Base-by-base conservation (phyloP, 2,329 filamentous ascomycete genomes). In the Trichoderma brevicompactum region DNA sequence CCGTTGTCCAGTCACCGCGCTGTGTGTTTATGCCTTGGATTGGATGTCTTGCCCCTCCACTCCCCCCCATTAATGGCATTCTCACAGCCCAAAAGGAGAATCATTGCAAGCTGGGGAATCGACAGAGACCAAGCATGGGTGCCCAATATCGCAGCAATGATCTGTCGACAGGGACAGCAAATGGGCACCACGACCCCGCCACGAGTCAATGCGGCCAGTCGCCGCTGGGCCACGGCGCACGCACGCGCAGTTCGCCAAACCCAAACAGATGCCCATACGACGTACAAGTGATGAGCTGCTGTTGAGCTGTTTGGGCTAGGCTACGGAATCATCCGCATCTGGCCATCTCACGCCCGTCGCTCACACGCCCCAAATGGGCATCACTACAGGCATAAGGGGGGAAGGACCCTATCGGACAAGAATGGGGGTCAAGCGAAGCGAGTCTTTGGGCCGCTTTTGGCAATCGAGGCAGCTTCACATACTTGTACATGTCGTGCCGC, bases 381-480 rank as follows among this genome's bases (percentile, higher is more conserved):
- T 17, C 44, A 46, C 17, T 46, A 46, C 44, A 46, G 15, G 23
- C 23, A 28, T 28, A 28, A 28, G 23, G 23, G 23, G 23, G 23
- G 23, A 28, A 28, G 23, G 23, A 28, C 23, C 23, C 23, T 28
- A 28, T 28, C 23, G 23, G 23, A 28, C 23, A 28, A 28, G 23
- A 28, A 28, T 28, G 23, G 23, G 23, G 23, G 23, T 28, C 23
- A 28, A 28, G 23, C 5, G 23, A 28, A 28, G 23, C 23, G 10
- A 15, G 48, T 49, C 59, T 19, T 52, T 62, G 59, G 48, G 48
- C 59, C 59, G 59, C 59, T 41, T 62, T 62, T 52, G 59, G 59
- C 38, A 62, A 53, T 44, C n/a, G 34, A 43, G 59, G 12, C 8
- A 9, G 38, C 36, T 10, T 58, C 15, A 9, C 40, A 44, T 17